Conservation (phyloP, 768 basidiomycete genomes). For the Boletus eberwhitei region DNA sequence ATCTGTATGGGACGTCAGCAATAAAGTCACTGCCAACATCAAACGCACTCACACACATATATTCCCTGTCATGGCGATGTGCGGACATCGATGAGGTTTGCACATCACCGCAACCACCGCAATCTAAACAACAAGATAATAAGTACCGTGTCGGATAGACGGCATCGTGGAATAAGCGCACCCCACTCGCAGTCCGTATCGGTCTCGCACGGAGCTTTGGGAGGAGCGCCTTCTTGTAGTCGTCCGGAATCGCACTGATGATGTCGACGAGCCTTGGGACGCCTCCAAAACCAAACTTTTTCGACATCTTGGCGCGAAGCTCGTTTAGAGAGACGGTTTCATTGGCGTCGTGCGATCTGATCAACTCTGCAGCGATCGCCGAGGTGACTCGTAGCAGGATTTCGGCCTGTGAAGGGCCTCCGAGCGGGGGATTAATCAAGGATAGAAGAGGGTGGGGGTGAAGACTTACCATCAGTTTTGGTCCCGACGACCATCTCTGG, state of each 20-base stretch:
- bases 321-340: slow-evolving; percentile 82
- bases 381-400: slow-evolving; percentile 86
- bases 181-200: slow-evolving; percentile 94
- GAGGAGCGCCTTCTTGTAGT: slow-evolving; percentile 87
- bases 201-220: slow-evolving; percentile 91
- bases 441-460: background rate
- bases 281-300: slow-evolving; percentile 82
- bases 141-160: background rate
- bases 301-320: slow-evolving; percentile 82
- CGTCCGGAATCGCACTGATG: slow-evolving; percentile 96
- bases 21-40: background rate
- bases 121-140: slow-evolving; percentile 49
- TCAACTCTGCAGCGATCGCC: slow-evolving; percentile 91
- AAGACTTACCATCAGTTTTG: slow-evolving; percentile 34
- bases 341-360: slow-evolving; percentile 79
- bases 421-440: background rate
- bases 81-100: slow-evolving; percentile 98
- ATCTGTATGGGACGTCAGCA: slow-evolving; percentile 43
- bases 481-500: slow-evolving; percentile 39
- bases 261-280: slow-evolving; percentile 96
- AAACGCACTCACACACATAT: slow-evolving; percentile 82
- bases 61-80: slow-evolving; percentile 99
- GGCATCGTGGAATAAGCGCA: slow-evolving; percentile 35
- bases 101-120: slow-evolving; percentile 99
- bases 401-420: slow-evolving; percentile 87